Conservation (phyloP, 805 yeast species). For the Torulaspora indica region DNA sequence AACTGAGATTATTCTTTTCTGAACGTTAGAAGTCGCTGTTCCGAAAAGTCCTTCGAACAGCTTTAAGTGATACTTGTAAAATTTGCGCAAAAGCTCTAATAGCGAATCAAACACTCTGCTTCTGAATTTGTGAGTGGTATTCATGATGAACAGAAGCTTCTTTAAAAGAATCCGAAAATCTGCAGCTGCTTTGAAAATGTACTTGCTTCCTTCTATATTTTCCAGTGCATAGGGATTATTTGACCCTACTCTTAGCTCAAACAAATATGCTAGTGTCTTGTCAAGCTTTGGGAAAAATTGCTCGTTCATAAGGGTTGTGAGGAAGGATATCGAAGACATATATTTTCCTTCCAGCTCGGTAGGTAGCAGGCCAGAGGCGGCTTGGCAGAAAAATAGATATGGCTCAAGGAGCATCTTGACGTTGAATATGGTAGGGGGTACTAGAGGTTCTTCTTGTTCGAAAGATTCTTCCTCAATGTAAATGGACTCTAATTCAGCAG, state of each 20-base stretch:
- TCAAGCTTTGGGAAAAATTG: conserved; percentile 63
- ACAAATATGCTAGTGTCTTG: conserved; percentile 48
- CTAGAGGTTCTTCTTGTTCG: conserved; percentile 57
- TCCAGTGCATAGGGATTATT: conserved; percentile 39
- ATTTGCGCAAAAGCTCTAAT: conserved; percentile 36
- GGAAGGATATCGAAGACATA: conserved; percentile 43
- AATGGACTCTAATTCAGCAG: conserved; percentile 37
- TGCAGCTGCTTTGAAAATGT: conserved; percentile 30
- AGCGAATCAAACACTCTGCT: conserved; percentile 46
- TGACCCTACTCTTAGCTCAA: conserved; percentile 44
- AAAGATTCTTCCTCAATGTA: conserved; percentile 59
- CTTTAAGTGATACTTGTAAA: conserved; percentile 36
- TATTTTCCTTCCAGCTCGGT: conserved; percentile 18
- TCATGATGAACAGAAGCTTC: conserved; percentile 32
- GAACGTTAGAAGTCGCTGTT: conserved; percentile 18
- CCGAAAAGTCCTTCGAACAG: conserved; percentile 32
- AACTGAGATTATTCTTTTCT: conserved; percentile 25
- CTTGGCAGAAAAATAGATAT: conserved; percentile 61
- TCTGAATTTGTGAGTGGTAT: conserved; percentile 43
- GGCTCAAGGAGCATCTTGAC: conserved; percentile 76
- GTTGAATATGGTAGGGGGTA: conserved; percentile 68
- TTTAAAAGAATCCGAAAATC: conserved; percentile 29
- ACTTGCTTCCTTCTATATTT: conserved; percentile 32
- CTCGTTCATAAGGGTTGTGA: conserved; percentile 57
- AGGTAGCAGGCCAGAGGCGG: conserved; percentile 45